Conservation (phyloP, 1,284 basidiomycete species). For the Neotropicomus parvogracilis region DNA sequence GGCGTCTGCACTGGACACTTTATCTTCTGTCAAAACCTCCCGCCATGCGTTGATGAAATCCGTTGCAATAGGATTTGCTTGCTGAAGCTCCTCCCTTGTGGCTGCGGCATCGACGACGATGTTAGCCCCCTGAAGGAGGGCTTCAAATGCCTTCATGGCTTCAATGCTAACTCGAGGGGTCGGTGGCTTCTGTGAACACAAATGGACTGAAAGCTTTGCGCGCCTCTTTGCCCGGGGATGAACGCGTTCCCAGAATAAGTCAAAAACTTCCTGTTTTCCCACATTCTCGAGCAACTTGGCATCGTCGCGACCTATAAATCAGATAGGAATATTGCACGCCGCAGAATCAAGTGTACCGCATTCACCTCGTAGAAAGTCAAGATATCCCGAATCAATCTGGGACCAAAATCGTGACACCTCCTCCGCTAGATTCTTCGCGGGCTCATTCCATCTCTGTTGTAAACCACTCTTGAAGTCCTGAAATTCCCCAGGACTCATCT, state of each 20-base stretch:
- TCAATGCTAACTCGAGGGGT: slow-evolving; percentile 60
- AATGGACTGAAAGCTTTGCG: slow-evolving; percentile 80
- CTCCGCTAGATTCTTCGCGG: slow-evolving; percentile 69
- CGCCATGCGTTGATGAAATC: slow-evolving; percentile 57
- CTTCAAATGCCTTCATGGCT: slow-evolving; percentile 65
- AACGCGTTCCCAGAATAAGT: slow-evolving; percentile 68
- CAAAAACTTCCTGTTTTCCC: slow-evolving; percentile 76
- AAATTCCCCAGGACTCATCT: slow-evolving; percentile 63
- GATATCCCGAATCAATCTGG: slow-evolving; percentile 68
- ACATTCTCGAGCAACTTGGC: slow-evolving; percentile 36
- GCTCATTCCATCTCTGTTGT: slow-evolving; percentile 63
- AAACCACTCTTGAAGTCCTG: slow-evolving; percentile 61
- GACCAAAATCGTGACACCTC: slow-evolving; percentile 65
- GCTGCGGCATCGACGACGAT: slow-evolving; percentile 51
- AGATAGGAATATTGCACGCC: background rate
- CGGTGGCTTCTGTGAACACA: slow-evolving; percentile 65
- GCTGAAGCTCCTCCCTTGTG: slow-evolving; percentile 43
- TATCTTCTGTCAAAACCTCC: slow-evolving; percentile 46
- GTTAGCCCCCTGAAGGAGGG: slow-evolving; percentile 48
- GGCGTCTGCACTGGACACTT: slow-evolving; percentile 42
- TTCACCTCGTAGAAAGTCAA: slow-evolving; percentile 65
- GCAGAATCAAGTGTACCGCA: slow-evolving; percentile 12
- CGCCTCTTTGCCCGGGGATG: slow-evolving; percentile 69
- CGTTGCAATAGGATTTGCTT: slow-evolving; percentile 44
- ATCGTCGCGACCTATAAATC: slow-evolving; percentile 22